phyloP scores from a whole-genome alignment of 805 yeast species.

The Ogataea trehalophila region DNA sequence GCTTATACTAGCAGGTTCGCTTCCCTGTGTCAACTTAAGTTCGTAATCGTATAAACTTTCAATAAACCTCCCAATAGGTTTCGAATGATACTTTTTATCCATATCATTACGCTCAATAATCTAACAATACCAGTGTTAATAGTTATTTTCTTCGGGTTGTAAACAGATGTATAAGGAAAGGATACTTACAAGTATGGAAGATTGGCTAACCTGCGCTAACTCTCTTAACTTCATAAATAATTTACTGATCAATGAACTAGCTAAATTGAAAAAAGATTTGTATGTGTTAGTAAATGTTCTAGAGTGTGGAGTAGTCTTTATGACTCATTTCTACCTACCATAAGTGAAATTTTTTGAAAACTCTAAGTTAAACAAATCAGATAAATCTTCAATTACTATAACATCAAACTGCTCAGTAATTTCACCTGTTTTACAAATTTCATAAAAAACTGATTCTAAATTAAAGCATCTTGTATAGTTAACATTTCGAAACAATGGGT shows the following conservation, averaged over 20 bases:
- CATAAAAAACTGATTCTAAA: constrained; percentile 9
- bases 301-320: background rate
- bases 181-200: constrained; percentile 21
- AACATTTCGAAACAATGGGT: constrained; percentile 4
- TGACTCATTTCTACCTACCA: constrained; percentile 16
- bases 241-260: constrained; percentile 14
- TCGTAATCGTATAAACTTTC: constrained; percentile 21
- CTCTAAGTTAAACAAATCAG: constrained; percentile 23
- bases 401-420: constrained; percentile 2
- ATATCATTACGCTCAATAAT: constrained; percentile 12
- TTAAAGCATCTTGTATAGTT: constrained; percentile 12
- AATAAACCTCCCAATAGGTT: constrained; percentile 17
- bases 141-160: background rate
- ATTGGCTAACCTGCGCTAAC: constrained; percentile 14
- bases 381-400: constrained; percentile 26
- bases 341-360: constrained; percentile 16
- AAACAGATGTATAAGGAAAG: background rate
- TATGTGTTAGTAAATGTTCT: constrained; percentile 2
- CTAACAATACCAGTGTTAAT: background rate
- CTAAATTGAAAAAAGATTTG: constrained; percentile 4
- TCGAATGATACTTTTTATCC: constrained; percentile 12
- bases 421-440: constrained; percentile 3
- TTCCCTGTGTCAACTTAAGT: constrained; percentile 5
- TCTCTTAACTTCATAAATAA: constrained; percentile 19
- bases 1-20: background rate